Evolutionary conservation across 2,329 filamentous ascomycete species (phyloP).

Genomic region (Cercospora beticola): DNA sequence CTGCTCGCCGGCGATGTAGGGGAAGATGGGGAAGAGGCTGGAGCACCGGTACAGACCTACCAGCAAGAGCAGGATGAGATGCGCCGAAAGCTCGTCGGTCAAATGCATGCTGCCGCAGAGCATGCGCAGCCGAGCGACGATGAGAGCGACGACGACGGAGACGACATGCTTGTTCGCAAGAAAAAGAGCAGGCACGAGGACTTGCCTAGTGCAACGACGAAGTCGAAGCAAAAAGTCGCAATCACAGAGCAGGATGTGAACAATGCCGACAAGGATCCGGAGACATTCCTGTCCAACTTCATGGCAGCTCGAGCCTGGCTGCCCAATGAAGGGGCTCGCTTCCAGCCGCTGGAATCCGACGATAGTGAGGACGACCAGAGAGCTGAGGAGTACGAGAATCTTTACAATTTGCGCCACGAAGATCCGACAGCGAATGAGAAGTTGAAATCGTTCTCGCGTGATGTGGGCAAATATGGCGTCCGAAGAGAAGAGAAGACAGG

Average conservation of each 20-base stretch:
- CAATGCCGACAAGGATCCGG: slow-evolving; percentile 82
- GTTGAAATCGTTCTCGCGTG: slow-evolving; percentile 84
- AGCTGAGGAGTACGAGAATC: slow-evolving; percentile 85
- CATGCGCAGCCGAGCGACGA: slow-evolving; percentile 42
- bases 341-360: slow-evolving; percentile 87
- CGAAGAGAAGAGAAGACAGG: slow-evolving; percentile 82
- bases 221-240: slow-evolving; percentile 33
- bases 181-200: slow-evolving; percentile 44
- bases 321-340: slow-evolving; percentile 62
- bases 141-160: slow-evolving; percentile 58
- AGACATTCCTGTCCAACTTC: slow-evolving; percentile 92
- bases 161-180: slow-evolving; percentile 75
- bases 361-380: slow-evolving; percentile 72
- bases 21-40: slow-evolving; percentile 57
- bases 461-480: slow-evolving; percentile 79
- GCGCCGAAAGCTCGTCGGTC: slow-evolving; percentile 72
- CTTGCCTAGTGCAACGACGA: slow-evolving; percentile 27
- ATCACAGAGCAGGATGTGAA: slow-evolving; percentile 64
- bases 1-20: slow-evolving; percentile 71
- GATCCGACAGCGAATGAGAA: slow-evolving; percentile 89
- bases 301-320: slow-evolving; percentile 91
- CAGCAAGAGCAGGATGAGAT: slow-evolving; percentile 83
- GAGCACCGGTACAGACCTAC: slow-evolving; percentile 65
- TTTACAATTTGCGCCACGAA: slow-evolving; percentile 95
- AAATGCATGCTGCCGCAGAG: slow-evolving; percentile 68